These are phyloP conservation scores for Grifola frondosa DNA, from an alignment of 1,284 basidiomycete species.

Conservation along the genomic window DNA sequence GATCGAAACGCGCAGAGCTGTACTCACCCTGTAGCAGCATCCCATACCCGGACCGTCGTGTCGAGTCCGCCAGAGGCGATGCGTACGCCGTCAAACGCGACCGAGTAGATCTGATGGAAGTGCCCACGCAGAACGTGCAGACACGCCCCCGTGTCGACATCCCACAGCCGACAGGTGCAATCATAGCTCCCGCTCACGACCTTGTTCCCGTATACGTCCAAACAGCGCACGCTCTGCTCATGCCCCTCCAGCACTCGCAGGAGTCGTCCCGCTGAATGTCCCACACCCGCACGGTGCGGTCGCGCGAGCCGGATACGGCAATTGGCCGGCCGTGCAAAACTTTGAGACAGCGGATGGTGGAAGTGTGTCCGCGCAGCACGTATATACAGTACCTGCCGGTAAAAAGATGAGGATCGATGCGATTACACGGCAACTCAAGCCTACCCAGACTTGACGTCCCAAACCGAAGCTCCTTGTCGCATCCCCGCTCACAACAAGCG, in stretches of 20 bases:
- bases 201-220: constrained; percentile 82
- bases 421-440: neutral
- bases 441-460: constrained; percentile 87
- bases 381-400: constrained; percentile 73
- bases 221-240: constrained; percentile 79
- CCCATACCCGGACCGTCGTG: constrained; percentile 90
- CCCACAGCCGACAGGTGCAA: constrained; percentile 72
- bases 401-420: neutral
- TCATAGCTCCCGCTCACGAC: constrained; percentile 93
- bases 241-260: constrained; percentile 81
- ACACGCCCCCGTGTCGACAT: constrained; percentile 77
- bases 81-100: constrained; percentile 87
- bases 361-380: constrained; percentile 81
- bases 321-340: constrained; percentile 86
- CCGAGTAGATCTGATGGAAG: constrained; percentile 89
- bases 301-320: constrained; percentile 88
- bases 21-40: constrained; percentile 72
- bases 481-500: constrained; percentile 91
- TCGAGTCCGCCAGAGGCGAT: constrained; percentile 90
- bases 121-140: constrained; percentile 87
- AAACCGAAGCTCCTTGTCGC: constrained; percentile 90
- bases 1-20: neutral
- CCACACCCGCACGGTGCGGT: constrained; percentile 89
- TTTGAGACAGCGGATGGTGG: constrained; percentile 90
- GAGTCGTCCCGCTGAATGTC: constrained; percentile 80